Evolutionary conservation across 176 grass and related monocot species (phyloP).

Genomic region (Carex myosuroides): DNA sequence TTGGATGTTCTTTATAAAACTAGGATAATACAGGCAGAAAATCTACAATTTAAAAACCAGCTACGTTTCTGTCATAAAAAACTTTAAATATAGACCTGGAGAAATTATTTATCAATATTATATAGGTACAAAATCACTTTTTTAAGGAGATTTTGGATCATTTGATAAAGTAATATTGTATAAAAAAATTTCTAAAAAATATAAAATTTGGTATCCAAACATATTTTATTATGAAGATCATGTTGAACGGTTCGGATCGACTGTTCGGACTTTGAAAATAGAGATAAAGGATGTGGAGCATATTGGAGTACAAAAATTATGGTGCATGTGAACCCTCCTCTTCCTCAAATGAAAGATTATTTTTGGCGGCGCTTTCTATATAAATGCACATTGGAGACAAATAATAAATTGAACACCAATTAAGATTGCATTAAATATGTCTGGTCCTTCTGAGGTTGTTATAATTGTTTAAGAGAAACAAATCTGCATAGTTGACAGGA

Average conservation of each 20-base stretch:
- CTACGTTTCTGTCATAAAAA: neutral
- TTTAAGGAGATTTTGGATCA: too few species aligned
- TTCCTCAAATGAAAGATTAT: neutral
- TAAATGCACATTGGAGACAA: neutral
- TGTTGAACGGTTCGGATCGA: too few species aligned
- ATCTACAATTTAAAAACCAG: neutral
- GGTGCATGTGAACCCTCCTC: too few species aligned
- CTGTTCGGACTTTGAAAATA: too few species aligned
- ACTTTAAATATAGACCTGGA: neutral
- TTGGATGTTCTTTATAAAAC: neutral
- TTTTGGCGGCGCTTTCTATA: slow-evolving; percentile 1
- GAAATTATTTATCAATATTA: neutral
- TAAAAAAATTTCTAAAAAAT: too few species aligned
- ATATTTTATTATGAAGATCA: too few species aligned
- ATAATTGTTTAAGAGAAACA: neutral
- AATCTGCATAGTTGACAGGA: slow-evolving; percentile 14
- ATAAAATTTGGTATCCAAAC: too few species aligned
- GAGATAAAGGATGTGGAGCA: too few species aligned
- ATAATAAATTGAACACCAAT: neutral
- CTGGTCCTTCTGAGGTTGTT: neutral
- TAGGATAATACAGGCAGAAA: neutral
- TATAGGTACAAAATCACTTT: neutral
- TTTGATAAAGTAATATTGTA: too few species aligned
- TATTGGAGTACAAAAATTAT: too few species aligned
- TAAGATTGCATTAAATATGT: neutral